Conservation (phyloP, 371 early-diverging fungal species). For the Lichtheimia corymbifera region DNA sequence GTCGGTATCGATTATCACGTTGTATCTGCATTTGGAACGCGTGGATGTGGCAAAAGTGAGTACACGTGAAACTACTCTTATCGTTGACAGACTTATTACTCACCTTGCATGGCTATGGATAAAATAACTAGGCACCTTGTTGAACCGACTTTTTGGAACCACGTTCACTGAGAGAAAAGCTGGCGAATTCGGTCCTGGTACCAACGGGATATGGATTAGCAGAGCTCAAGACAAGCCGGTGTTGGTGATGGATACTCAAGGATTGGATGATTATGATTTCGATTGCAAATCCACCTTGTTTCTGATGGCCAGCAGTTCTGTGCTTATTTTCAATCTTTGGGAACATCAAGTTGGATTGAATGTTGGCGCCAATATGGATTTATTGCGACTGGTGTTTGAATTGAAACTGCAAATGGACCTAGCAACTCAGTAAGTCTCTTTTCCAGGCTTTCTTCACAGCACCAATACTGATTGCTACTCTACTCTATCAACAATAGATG, state of each 20-base stretch:
- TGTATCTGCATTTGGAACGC: not conserved
- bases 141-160: not conserved
- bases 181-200: not conserved
- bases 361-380: not conserved
- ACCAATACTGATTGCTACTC: not conserved
- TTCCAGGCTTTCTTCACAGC: too few relatives aligned
- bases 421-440: too few relatives aligned
- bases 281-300: slow-evolving; percentile 1
- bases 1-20: not conserved
- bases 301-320: not conserved
- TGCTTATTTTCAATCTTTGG: not conserved
- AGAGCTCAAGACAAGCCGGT: not conserved
- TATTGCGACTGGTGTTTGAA: not conserved
- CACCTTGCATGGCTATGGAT: too few relatives aligned
- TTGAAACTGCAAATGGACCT: not conserved
- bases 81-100: not conserved
- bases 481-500: not conserved
- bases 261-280: not conserved
- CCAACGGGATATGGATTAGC: not conserved
- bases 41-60: slow-evolving; percentile 1
- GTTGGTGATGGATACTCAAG: not conserved
- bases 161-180: not conserved
- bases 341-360: slow-evolving; percentile 4
- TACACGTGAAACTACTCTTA: not conserved
- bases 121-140: not conserved